Evolutionary conservation across 2,329 filamentous ascomycete genomes (phyloP).

Genomic region (Cyphellophora europaea): DNA sequence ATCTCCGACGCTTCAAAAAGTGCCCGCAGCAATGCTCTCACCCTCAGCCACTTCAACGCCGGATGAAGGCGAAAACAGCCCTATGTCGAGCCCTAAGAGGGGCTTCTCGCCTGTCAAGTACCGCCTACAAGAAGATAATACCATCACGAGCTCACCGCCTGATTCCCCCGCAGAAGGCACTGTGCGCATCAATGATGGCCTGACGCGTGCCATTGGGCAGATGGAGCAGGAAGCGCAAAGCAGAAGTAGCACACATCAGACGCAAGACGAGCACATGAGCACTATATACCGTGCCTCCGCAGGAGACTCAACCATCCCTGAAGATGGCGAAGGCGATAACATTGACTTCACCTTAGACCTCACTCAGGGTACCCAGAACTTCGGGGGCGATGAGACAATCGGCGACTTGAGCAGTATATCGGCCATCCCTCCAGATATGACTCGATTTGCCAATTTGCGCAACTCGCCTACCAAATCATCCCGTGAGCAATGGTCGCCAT

Average conservation of each 20-base stretch:
- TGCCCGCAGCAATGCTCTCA: not conserved
- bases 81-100: conserved; percentile 16
- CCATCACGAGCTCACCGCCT: conserved; percentile 13
- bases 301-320: conserved; percentile 1
- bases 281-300: conserved; percentile 11
- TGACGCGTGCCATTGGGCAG: conserved; percentile 16
- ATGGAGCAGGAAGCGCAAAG: conserved; percentile 37
- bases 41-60: not conserved
- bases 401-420: conserved; percentile 74
- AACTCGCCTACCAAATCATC: conserved; percentile 50
- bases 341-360: conserved; percentile 17
- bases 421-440: conserved; percentile 72
- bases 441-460: conserved; percentile 66
- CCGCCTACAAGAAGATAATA: conserved; percentile 14
- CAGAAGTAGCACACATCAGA: conserved; percentile 16
- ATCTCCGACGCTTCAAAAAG: not conserved
- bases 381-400: conserved; percentile 25
- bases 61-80: not conserved
- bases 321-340: conserved; percentile 13
- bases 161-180: conserved; percentile 19
- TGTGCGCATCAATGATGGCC: conserved; percentile 20
- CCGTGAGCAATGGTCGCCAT: conserved; percentile 30
- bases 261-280: conserved; percentile 13
- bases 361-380: conserved; percentile 15
- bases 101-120: conserved; percentile 19